phyloP scores from a whole-genome alignment of 805 yeast genomes.

The Candida koratica region DNA sequence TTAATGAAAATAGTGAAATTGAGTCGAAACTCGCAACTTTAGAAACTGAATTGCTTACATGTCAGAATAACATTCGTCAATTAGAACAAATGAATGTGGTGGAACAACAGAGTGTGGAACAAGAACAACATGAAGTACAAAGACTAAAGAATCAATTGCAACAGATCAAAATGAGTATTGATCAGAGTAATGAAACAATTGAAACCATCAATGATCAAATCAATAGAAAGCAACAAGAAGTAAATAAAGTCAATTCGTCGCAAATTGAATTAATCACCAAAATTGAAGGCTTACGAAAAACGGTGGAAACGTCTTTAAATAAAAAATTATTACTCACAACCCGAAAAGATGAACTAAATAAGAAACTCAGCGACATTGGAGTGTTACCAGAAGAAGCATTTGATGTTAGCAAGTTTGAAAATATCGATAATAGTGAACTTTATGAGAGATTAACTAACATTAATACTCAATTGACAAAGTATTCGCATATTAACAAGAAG shows the following conservation, averaged over 20 bases:
- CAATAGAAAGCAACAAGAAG: constrained; percentile 31
- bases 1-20: constrained; percentile 36
- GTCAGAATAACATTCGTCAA: constrained; percentile 45
- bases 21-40: constrained; percentile 46
- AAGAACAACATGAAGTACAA: constrained; percentile 24
- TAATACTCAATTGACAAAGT: constrained; percentile 55
- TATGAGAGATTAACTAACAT: constrained; percentile 50
- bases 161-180: constrained; percentile 26
- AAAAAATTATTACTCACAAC: constrained; percentile 55
- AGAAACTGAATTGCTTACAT: constrained; percentile 57
- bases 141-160: constrained; percentile 23
- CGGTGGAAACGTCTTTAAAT: constrained; percentile 60
- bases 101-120: constrained; percentile 13
- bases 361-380: constrained; percentile 78
- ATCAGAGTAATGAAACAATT: constrained; percentile 22
- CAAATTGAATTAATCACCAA: constrained; percentile 52
- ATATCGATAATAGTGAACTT: constrained; percentile 48
- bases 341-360: constrained; percentile 69
- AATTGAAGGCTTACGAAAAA: constrained; percentile 58
- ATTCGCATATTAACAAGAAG: constrained; percentile 79
- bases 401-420: constrained; percentile 36
- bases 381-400: constrained; percentile 85
- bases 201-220: constrained; percentile 29
- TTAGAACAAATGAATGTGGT: constrained; percentile 15
- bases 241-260: constrained; percentile 51